phyloP scores from a whole-genome alignment of 2,329 filamentous ascomycete species.

The Hypoxylon sp. region DNA sequence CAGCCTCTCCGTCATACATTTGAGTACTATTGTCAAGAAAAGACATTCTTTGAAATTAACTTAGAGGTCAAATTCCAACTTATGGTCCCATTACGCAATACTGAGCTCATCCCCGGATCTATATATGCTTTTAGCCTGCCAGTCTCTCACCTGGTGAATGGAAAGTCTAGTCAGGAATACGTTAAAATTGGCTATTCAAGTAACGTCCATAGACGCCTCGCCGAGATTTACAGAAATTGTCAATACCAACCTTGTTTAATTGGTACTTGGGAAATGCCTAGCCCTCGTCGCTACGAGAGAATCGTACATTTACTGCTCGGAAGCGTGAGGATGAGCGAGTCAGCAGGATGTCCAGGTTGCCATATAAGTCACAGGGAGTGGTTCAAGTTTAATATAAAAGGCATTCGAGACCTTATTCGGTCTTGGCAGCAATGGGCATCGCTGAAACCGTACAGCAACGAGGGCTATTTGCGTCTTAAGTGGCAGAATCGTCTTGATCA shows the following conservation, averaged over 20 bases:
- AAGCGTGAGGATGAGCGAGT: constrained; percentile 3
- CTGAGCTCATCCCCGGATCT: background rate
- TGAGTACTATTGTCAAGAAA: background rate
- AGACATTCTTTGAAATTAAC: background rate
- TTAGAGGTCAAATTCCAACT: constrained; percentile 4
- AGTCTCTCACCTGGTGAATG: background rate
- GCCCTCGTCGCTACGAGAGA: constrained; percentile 1
- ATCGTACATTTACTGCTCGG: constrained; percentile 5
- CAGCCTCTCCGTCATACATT: background rate
- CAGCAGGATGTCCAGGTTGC: background rate
- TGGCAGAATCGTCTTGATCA: background rate
- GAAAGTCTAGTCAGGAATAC: background rate
- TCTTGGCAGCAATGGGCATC: constrained; percentile 1
- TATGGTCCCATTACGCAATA: background rate
- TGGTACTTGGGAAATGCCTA: background rate
- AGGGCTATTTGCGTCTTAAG: background rate
- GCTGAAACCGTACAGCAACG: background rate
- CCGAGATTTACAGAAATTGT: background rate
- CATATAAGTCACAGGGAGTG: constrained; percentile 4
- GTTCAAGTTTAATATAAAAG: constrained; percentile 2
- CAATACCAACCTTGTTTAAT: background rate
- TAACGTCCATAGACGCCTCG: background rate
- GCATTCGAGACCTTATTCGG: background rate
- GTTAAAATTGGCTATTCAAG: constrained; percentile 10
- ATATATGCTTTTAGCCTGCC: constrained; percentile 4